Base-by-base conservation (phyloP, 768 basidiomycete species). In the Gloeopeniophorella convolvens region DNA sequence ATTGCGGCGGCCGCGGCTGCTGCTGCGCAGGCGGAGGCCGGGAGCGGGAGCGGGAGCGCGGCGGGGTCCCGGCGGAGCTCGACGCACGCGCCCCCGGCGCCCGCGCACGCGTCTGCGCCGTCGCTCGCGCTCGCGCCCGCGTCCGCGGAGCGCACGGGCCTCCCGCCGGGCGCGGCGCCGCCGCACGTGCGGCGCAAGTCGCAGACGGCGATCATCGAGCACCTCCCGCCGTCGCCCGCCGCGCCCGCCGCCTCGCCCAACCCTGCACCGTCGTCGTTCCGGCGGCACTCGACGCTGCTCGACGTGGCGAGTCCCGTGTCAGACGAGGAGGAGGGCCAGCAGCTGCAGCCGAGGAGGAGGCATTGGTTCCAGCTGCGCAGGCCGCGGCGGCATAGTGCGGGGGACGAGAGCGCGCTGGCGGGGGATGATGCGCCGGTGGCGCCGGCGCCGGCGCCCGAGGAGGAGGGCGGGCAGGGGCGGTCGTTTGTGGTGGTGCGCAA, bases 121-220 rank as follows among this genome's bases (percentile, higher is more conserved):
- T n/a, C n/a, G n/a, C n/a, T n/a, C n/a, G n/a, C 26, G 18, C 48
- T 59, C 48, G 77, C 84, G 1, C 81, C 85, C 70, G 81, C 83
- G 10, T 84, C 83, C 7, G 68, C 79, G 20, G 80, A 78, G 28
- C 76, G 60, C 50, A 64, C 65, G 37, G 65, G 68, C 36, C 55
- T 72, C 15, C 82, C 84, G 0, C 72, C 76, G 4, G 85, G 86
- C 11, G 83, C 83, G 4, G 78, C 81, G 76, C 71, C 77, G 34
- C 80, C 84, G 15, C 85, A 86, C 62, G 69, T 77, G 28, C 79
- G 89, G 39, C 88, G 82, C 16, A 81, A 82, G 68, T 90, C 88
- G 27, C 89, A 92, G 63, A 84, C 83, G 3, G 89, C 89, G 2
- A 79, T 92, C 51, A 80, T 92, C n/a, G 87, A 91, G 50, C 73